A percentile compares a stretch with the other conserved stretches of the same genome.
These are phyloP conservation scores for Rosa lucieae DNA, from an alignment of 306 rosid species.

Conservation along the genomic window DNA sequence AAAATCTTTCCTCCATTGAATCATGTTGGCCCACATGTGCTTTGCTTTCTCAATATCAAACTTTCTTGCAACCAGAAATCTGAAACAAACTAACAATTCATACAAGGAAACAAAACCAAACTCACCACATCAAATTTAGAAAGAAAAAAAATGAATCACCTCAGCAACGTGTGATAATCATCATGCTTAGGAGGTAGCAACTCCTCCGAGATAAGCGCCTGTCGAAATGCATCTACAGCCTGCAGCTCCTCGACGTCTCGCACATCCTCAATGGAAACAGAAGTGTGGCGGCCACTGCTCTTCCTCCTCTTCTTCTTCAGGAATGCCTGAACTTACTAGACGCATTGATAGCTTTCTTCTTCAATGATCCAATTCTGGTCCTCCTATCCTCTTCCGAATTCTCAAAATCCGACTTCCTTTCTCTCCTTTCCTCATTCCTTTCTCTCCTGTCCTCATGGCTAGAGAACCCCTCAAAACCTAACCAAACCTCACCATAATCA, in stretches of 20 bases:
- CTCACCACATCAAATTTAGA: constrained; percentile 10
- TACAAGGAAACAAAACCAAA: constrained; percentile 3
- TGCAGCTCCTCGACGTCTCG: constrained; percentile 75
- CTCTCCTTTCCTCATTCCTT: constrained; percentile 68
- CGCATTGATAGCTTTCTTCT: constrained; percentile 79
- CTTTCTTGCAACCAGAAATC: constrained; percentile 93
- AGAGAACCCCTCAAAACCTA: constrained; percentile 80
- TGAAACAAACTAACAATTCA: constrained; percentile 34
- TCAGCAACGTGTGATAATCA: constrained; percentile 78
- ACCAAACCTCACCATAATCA: constrained; percentile 3
- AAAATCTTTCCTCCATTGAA: constrained; percentile 88
- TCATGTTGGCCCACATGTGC: constrained; percentile 90
- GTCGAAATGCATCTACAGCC: constrained; percentile 75
- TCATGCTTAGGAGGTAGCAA: constrained; percentile 69
- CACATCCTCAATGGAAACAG: constrained; percentile 82
- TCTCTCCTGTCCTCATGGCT: constrained; percentile 69
- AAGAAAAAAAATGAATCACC: constrained; percentile 39
- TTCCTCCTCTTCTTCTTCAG: constrained; percentile 61
- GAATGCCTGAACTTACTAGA: constrained; percentile 84
- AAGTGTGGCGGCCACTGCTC: constrained; percentile 35
- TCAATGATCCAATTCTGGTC: constrained; percentile 66
- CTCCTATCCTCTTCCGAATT: constrained; percentile 75
- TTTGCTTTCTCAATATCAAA: constrained; percentile 87
- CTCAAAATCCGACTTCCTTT: constrained; percentile 73
- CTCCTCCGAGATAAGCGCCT: constrained; percentile 58